phyloP scores from a whole-genome alignment of 768 basidiomycete genomes.

The Russula earlei region DNA sequence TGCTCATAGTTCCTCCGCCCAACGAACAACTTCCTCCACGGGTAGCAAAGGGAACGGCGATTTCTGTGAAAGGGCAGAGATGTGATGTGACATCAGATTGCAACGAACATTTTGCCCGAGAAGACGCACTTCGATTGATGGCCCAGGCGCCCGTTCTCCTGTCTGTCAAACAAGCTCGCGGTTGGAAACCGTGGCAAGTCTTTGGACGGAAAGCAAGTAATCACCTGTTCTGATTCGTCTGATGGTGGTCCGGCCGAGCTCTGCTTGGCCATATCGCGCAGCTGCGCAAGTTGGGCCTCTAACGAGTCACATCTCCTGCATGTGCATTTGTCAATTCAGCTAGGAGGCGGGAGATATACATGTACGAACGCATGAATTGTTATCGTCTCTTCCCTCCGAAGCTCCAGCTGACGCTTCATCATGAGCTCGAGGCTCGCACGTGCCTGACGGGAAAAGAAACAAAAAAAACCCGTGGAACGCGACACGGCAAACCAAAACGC shows the following conservation, averaged over 20 bases:
- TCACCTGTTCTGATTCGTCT: conserved; percentile 13
- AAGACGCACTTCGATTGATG: conserved; percentile 1
- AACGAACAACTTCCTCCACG: conserved; percentile 40
- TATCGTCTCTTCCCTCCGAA: conserved; percentile 62
- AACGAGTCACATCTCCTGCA: conserved; percentile 65
- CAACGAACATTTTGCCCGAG: neutral
- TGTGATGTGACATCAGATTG: neutral
- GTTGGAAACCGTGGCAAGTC: too few species aligned
- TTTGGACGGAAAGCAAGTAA: neutral
- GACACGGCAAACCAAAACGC: neutral
- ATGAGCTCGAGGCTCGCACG: conserved; percentile 71
- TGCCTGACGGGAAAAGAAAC: conserved; percentile 39
- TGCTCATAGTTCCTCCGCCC: conserved; percentile 42
- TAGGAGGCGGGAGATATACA: neutral
- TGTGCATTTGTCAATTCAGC: too few species aligned
- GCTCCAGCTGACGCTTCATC: conserved; percentile 72
- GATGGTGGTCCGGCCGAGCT: neutral
- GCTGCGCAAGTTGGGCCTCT: conserved; percentile 49
- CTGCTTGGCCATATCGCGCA: conserved; percentile 29
- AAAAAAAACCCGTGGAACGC: neutral
- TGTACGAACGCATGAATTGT: conserved; percentile 54
- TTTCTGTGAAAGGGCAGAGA: neutral
- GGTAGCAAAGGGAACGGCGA: conserved; percentile 19
- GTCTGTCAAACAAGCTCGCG: neutral
- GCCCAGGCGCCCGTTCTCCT: neutral